Conservation (phyloP, 73 alveolate genomes). For the Tetrahymena elliotti region DNA sequence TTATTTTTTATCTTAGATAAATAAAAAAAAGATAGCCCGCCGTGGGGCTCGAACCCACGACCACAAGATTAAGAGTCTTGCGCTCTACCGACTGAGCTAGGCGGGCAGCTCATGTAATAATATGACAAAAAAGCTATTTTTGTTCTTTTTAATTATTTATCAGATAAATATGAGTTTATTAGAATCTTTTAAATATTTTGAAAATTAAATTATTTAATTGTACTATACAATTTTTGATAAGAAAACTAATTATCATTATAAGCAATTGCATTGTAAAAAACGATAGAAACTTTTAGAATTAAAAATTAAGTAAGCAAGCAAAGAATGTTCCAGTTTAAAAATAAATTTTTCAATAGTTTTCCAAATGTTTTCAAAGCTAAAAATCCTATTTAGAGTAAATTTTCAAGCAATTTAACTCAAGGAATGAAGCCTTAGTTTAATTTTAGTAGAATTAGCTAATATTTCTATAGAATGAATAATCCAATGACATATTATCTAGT, state of each 20-base stretch:
- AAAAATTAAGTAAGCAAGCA: not conserved
- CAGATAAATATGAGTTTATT: too few relatives aligned
- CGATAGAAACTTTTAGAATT: not conserved
- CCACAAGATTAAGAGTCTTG: slow-evolving; percentile 1
- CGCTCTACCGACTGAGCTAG: slow-evolving; percentile 5
- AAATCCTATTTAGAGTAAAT: not conserved
- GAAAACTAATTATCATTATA: not conserved
- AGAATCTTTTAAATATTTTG: not conserved
- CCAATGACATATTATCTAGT: not conserved
- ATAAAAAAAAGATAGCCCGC: not conserved
- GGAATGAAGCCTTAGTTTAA: not conserved
- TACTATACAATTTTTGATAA: not conserved
- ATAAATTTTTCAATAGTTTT: not conserved
- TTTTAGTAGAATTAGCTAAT: not conserved
- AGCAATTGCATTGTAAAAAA: too few relatives aligned
- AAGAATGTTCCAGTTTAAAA: not conserved
- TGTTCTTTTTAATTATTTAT: not conserved
- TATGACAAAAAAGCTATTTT: not conserved
- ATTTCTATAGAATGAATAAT: not conserved
- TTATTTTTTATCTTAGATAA: not conserved
- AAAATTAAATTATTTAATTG: not conserved
- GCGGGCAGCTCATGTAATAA: not conserved
- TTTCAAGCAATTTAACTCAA: not conserved
- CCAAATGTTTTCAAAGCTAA: not conserved
- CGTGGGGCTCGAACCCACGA: slow-evolving; percentile 3